Evolutionary conservation across 441 rosid genomes (phyloP).

Genomic region (Raphanus hybrid): DNA sequence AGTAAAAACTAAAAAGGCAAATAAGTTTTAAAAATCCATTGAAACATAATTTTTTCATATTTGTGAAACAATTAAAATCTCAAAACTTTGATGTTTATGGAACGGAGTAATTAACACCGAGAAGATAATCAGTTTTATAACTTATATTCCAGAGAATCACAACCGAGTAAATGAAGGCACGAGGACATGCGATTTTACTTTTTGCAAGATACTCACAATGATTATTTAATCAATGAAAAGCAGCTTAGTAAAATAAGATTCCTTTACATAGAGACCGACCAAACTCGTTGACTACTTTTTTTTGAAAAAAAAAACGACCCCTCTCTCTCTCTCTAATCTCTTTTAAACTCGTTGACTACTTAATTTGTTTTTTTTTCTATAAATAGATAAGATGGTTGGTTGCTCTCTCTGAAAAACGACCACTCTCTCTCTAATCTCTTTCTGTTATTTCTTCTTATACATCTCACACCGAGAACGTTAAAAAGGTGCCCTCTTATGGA

Average conservation of each 20-base stretch:
- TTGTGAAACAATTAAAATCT: no score
- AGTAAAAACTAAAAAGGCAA: no score
- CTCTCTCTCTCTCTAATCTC: no score
- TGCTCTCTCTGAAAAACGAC: conserved; percentile 1
- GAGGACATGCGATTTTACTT: conserved; percentile 3
- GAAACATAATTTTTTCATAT: no score
- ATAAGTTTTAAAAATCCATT: no score
- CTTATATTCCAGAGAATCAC: neutral
- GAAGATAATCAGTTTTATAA: neutral
- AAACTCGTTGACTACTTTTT: neutral
- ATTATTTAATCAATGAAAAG: conserved; percentile 15
- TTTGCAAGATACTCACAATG: conserved; percentile 1
- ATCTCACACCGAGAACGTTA: neutral
- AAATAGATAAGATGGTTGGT: conserved; percentile 20
- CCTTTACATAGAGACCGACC: conserved; percentile 19
- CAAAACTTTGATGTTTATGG: no score
- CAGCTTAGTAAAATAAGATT: conserved; percentile 8
- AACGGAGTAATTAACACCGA: no score
- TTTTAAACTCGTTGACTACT: neutral
- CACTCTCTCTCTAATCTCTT: neutral
- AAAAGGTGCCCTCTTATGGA: conserved; percentile 21
- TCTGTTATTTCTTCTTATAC: neutral
- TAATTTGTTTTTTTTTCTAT: conserved; percentile 18
- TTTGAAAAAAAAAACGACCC: no score
- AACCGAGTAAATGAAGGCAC: conserved; percentile 17